A percentile compares a stretch with the other conserved stretches of the same genome.
Conservation (phyloP, 139 green algal genomes). For the Haematococcus lacustris region DNA sequence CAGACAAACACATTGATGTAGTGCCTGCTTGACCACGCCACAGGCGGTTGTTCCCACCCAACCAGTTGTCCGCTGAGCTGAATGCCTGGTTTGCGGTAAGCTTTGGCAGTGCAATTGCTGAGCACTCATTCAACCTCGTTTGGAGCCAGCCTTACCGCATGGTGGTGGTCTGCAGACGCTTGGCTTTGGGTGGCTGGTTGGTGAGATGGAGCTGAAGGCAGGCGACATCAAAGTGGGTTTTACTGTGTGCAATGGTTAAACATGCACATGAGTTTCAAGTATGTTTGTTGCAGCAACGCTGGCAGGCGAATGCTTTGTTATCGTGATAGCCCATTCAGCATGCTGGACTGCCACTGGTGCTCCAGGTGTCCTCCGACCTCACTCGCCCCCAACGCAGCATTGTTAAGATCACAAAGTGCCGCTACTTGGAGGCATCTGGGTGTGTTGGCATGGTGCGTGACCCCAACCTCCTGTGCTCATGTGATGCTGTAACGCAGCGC, state of each 20-base stretch:
- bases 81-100: conserved; percentile 49
- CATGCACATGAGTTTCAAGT: too few species aligned
- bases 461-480: not conserved
- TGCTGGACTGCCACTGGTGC: not conserved
- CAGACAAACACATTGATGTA: too few species aligned
- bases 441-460: conserved; percentile 56
- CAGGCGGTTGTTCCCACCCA: conserved; percentile 44
- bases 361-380: conserved; percentile 22
- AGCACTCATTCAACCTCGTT: too few species aligned
- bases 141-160: too few species aligned
- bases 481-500: conserved; percentile 2
- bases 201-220: conserved; percentile 43
- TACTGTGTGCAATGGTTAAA: too few species aligned
- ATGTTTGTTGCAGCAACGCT: too few species aligned
- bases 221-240: conserved; percentile 27
- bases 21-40: too few species aligned
- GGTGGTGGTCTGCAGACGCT: too few species aligned
- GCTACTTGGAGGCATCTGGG: conserved; percentile 53
- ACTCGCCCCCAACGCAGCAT: conserved; percentile 26
- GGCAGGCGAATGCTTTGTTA: too few species aligned
- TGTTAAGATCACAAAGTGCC: conserved; percentile 62
- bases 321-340: too few species aligned
- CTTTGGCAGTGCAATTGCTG: too few species aligned
- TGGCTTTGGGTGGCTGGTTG: conserved; percentile 51
- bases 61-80: conserved; percentile 42